Base-by-base conservation (phyloP, 2,329 filamentous ascomycete species). In the Pseudopithomyces maydicus region DNA sequence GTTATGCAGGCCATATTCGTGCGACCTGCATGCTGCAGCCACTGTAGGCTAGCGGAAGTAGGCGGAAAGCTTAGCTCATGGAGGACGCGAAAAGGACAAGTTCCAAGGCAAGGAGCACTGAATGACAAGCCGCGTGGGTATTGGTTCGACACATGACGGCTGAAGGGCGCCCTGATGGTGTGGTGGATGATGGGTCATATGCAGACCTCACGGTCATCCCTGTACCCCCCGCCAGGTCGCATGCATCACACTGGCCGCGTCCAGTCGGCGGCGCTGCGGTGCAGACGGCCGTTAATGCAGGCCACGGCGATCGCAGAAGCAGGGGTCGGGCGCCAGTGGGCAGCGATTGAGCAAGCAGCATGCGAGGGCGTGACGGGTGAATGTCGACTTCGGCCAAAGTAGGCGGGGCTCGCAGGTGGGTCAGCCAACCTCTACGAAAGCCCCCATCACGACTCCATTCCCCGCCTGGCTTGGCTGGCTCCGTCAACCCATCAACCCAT, bases 61-160 rank as follows among this genome's bases (percentile, higher is more conserved):
- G 63, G 62, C 63, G 68, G 65, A 69, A 74, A 74, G 72, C 72
- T 74, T 74, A 69, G 71, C 66, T 68, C 63, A 63, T 70, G 59
- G 56, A 66, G 56, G 64, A 66, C 66, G 46, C 59, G 68, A 71
- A 57, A 55, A 63, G 65, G 42, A 68, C 59, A 63, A 58, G 61
- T 67, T 67, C 58, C 63, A 72, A 67, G 68, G 66, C 64, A 61
- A 56, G 65, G 62, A 65, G 56, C 60, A 62, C 64, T 64, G 67
- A 58, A 65, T 73, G 70, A 72, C 72, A 71, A 63, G 61, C 59
- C 55, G 59, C 64, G 70, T 68, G 69, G 65, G 64, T 55, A 64
- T 59, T 63, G 62, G 57, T 50, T 58, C 50, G 57, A 65, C 64
- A 63, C 60, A 66, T 67, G 62, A 65, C 65, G 62, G 62, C 56